Conservation (phyloP, 1,139 yeast species). For the Diutina siamensis region DNA sequence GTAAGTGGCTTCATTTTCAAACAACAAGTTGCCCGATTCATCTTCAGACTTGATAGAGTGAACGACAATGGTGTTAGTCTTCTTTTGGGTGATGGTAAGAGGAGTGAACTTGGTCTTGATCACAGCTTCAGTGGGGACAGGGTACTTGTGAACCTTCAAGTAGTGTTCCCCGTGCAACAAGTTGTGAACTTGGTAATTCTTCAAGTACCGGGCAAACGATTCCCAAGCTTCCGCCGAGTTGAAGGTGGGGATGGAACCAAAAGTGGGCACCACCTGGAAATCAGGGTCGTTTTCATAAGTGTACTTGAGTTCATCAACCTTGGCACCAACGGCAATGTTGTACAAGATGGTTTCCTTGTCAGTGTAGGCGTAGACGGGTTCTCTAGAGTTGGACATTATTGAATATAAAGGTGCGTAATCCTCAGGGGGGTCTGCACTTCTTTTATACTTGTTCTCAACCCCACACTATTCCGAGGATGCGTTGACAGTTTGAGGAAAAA, state of each 20-base stretch:
- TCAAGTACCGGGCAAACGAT: conserved; percentile 48
- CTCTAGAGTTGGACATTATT: conserved; percentile 2
- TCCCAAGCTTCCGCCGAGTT: conserved; percentile 40
- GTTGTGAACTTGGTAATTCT: conserved; percentile 79
- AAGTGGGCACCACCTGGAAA: conserved; percentile 87
- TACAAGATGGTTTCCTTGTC: conserved; percentile 72
- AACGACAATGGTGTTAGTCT: conserved; percentile 75
- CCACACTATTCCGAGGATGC: neutral
- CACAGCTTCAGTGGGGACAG: conserved; percentile 63
- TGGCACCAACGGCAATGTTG: conserved; percentile 86
- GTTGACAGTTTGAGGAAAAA: neutral
- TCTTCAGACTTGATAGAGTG: conserved; percentile 68
- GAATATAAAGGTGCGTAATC: neutral
- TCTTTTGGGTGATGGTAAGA: conserved; percentile 72
- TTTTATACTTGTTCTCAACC: neutral
- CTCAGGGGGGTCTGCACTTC: neutral
- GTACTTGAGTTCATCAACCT: conserved; percentile 63
- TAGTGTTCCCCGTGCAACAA: conserved; percentile 95
- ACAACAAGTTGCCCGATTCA: conserved; percentile 55
- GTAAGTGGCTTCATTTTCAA: conserved; percentile 76
- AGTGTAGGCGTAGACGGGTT: conserved; percentile 2
- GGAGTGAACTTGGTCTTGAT: conserved; percentile 56
- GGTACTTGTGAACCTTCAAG: conserved; percentile 66
- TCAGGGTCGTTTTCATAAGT: conserved; percentile 67
- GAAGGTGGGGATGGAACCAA: conserved; percentile 74